A percentile compares a stretch with the other conserved stretches of the same genome.
phyloP scores from a whole-genome alignment of 176 grass and related monocot genomes.

The Triticum urartu region DNA sequence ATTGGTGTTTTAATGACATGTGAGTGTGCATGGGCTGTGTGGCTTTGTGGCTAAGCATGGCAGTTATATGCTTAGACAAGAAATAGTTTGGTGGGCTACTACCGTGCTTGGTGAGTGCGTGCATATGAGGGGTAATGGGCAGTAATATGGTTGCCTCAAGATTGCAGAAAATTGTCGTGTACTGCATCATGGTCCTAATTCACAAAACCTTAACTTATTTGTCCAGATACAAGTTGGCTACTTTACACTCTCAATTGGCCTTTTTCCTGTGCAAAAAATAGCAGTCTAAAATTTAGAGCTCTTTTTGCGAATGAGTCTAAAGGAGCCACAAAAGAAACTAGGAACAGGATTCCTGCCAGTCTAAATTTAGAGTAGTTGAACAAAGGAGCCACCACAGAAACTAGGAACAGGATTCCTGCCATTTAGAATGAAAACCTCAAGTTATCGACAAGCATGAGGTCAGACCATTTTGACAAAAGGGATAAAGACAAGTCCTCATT shows the following conservation, averaged over 20 bases:
- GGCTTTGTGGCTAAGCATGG: neutral
- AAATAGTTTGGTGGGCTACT: neutral
- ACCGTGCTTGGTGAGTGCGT: neutral
- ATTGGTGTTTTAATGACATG: neutral
- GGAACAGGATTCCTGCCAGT: neutral
- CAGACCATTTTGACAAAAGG: neutral
- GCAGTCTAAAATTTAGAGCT: neutral
- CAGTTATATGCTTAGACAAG: no score
- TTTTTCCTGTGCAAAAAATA: neutral
- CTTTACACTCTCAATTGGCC: neutral
- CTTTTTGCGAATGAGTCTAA: no score
- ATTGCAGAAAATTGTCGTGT: neutral
- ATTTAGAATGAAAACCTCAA: slow-evolving; percentile 13
- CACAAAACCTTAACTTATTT: neutral
- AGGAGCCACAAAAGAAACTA: no score
- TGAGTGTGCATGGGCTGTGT: neutral
- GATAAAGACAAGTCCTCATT: neutral
- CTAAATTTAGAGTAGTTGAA: neutral
- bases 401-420: neutral
- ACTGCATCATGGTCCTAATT: neutral
- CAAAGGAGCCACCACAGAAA: neutral
- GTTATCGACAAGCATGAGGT: neutral
- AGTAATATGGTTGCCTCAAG: neutral
- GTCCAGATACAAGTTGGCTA: neutral
- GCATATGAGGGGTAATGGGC: neutral